Base-by-base conservation (phyloP, 1,284 basidiomycete genomes). In the Phaffia rhodozyma region DNA sequence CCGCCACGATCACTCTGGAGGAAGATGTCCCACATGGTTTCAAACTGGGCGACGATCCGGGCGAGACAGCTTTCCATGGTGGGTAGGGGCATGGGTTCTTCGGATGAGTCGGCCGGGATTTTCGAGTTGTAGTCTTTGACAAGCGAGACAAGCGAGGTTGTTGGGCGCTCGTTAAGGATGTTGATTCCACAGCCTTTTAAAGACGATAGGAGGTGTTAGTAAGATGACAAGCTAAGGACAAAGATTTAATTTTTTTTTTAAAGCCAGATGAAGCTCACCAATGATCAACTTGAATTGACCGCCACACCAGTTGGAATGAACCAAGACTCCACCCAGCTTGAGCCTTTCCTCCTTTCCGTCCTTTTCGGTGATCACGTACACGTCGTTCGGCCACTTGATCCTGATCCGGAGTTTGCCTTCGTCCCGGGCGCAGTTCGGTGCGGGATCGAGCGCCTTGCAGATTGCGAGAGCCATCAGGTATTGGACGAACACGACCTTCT, bases 381-480 rank as follows among this genome's bases (percentile, higher is more conserved):
- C 78, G 72, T 98, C 94, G 72, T 98, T 98, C 13, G 94, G 94
- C 96, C 96, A 98, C 75, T 98, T 98, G 61, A 98, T 79, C 56
- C 84, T 81, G 5, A 94, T 82, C 5, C 79, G 79, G 0, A 81
- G 70, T 18, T 79, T 77, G 0, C 84, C 86, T 66, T 78, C 78
- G 30, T 73, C 75, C 0, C 76, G 68, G 16, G 79, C 84, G 1
- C 73, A 56, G 11, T 16, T 34, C 6, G 32, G 34, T 3, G 30
- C 34, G 0, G 64, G 64, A 66, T 75, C 77, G 30, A 72, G 71
- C 0, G 90, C 91, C 70, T 93, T 87, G 3, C 86, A 84, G n/a
- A 97, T 85, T 0, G 93, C 90, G 38, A 98, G 78, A 0, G 87
- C 89, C 66, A 88, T 87, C 0, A 98, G 81, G 73, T 98, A 98